These are phyloP conservation scores for Tylopilus orsonianus DNA, from an alignment of 1,284 basidiomycete species.

Conservation along the genomic window DNA sequence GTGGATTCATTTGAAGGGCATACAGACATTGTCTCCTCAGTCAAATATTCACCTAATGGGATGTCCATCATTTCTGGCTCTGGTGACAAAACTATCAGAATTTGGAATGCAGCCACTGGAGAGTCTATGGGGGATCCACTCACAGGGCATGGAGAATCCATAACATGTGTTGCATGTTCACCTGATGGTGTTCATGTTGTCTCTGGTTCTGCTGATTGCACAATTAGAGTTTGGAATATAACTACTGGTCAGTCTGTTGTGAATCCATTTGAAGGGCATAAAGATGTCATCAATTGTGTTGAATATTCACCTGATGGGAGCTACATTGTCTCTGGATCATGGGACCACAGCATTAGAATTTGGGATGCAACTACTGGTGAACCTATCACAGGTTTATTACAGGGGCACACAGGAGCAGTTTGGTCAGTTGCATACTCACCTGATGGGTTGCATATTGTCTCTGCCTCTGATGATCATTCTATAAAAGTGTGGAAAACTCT, in stretches of 20 bases:
- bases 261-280: neutral
- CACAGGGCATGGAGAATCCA: too few species aligned
- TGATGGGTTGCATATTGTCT: neutral
- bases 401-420: neutral
- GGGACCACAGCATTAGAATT: neutral
- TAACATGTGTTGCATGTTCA: too few species aligned
- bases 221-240: conserved; percentile 1
- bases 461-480: too few species aligned
- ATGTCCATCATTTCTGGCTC: too few species aligned
- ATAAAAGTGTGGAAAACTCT: too few species aligned
- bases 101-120: too few species aligned
- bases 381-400: neutral
- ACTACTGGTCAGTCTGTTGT: neutral
- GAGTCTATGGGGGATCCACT: too few species aligned
- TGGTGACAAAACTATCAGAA: too few species aligned
- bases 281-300: neutral
- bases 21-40: too few species aligned
- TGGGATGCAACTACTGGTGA: neutral
- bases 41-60: too few species aligned
- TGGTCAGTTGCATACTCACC: neutral
- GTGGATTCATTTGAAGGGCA: too few species aligned
- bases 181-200: neutral
- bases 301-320: neutral
- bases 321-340: neutral
- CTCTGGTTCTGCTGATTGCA: neutral